Conservation (phyloP, 2,329 filamentous ascomycete species). For the Pezicula neosporulosa region DNA sequence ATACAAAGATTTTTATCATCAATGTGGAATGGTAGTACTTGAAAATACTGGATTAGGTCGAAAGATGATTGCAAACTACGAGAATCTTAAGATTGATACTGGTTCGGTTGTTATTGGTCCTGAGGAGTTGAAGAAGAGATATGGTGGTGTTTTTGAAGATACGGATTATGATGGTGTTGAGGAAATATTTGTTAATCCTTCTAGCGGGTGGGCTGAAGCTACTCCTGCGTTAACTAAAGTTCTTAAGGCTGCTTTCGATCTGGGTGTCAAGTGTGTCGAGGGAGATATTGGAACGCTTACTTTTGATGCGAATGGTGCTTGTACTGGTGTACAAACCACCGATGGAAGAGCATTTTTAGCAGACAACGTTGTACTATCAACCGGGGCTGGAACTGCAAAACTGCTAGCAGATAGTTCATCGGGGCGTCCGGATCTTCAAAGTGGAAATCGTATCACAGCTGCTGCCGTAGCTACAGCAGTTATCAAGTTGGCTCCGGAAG, state of each 20-base stretch:
- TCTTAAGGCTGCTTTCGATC: slow-evolving; percentile 36
- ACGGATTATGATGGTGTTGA: slow-evolving; percentile 34
- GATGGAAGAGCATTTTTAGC: slow-evolving; percentile 45
- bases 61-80: slow-evolving; percentile 42
- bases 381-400: slow-evolving; percentile 53
- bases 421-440: slow-evolving; percentile 45
- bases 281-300: slow-evolving; percentile 40
- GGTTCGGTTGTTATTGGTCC: slow-evolving; percentile 40
- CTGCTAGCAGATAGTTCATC: slow-evolving; percentile 49
- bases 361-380: slow-evolving; percentile 49
- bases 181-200: slow-evolving; percentile 44
- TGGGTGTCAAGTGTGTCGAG: slow-evolving; percentile 41
- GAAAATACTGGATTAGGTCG: slow-evolving; percentile 41
- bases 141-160: slow-evolving; percentile 35
- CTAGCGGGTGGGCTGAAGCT: slow-evolving; percentile 51
- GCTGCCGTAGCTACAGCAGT: slow-evolving; percentile 51
- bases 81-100: slow-evolving; percentile 29
- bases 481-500: slow-evolving; percentile 39
- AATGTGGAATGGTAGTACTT: slow-evolving; percentile 45
- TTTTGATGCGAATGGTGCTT: slow-evolving; percentile 43
- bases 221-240: slow-evolving; percentile 40
- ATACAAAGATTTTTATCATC: slow-evolving; percentile 43
- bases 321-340: slow-evolving; percentile 45
- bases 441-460: slow-evolving; percentile 50
- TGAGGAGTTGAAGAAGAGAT: slow-evolving; percentile 34